Evolutionary conservation across 768 basidiomycete genomes (phyloP).

Genomic region (Trichaptum fuscoviolaceum): DNA sequence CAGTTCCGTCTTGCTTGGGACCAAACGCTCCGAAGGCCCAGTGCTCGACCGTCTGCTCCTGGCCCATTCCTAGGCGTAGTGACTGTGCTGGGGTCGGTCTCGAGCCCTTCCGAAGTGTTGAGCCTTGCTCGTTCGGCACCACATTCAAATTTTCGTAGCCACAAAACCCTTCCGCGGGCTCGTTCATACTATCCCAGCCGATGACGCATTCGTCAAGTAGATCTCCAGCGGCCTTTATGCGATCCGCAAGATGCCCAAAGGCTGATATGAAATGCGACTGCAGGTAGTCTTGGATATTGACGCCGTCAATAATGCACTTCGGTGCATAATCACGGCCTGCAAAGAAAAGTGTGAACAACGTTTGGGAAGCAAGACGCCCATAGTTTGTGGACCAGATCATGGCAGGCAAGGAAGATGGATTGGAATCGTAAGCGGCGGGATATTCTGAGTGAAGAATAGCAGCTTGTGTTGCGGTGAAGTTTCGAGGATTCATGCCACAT

Average conservation of each 20-base stretch:
- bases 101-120: conserved; percentile 80
- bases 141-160: conserved; percentile 62
- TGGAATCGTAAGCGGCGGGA: conserved; percentile 51
- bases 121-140: conserved; percentile 62
- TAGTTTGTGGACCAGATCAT: conserved; percentile 99
- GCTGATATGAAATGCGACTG: conserved; percentile 74
- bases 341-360: conserved; percentile 93
- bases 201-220: conserved; percentile 84
- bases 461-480: conserved; percentile 80
- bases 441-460: conserved; percentile 90
- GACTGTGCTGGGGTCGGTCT: conserved; percentile 82
- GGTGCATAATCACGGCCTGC: conserved; percentile 88
- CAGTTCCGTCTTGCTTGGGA: conserved; percentile 62
- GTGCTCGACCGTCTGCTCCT: conserved; percentile 73
- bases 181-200: conserved; percentile 97
- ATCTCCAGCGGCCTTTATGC: conserved; percentile 67
- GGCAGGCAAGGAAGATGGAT: conserved; percentile 73
- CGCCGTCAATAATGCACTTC: conserved; percentile 82
- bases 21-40: conserved; percentile 80
- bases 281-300: conserved; percentile 88
- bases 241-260: conserved; percentile 68
- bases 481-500: conserved; percentile 83
- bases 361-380: conserved; percentile 79
- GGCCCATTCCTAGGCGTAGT: conserved; percentile 84
- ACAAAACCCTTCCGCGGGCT: conserved; percentile 83